These are phyloP conservation scores for Neckera pumila DNA, from an alignment of 225 moss, liverwort and hornwort genomes.

Conservation along the genomic window DNA sequence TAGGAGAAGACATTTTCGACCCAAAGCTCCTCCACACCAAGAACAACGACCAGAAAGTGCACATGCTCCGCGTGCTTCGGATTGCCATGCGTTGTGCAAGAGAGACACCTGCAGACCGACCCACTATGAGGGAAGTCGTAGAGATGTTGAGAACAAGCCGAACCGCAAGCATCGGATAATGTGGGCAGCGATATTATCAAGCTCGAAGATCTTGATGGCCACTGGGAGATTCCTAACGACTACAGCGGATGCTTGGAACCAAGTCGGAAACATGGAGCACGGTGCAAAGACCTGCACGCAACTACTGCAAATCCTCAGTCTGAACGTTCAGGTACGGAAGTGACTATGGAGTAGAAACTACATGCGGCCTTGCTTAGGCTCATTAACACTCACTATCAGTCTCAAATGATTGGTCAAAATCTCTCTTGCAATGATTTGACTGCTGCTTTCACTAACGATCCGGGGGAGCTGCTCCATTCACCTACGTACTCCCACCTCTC, in stretches of 20 bases:
- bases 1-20: constrained; percentile 35
- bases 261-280: background rate
- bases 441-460: background rate
- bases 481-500: background rate
- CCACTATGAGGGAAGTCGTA: constrained; percentile 48
- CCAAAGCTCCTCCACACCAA: constrained; percentile 23
- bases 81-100: constrained; percentile 36
- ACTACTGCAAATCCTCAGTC: background rate
- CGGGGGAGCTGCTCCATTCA: background rate
- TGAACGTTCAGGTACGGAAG: background rate
- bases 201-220: background rate
- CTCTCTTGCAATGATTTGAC: background rate
- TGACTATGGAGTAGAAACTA: background rate
- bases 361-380: background rate
- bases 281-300: background rate
- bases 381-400: background rate
- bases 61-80: constrained; percentile 43
- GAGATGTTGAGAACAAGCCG: constrained; percentile 39
- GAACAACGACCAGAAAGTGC: constrained; percentile 29
- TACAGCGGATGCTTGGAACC: background rate
- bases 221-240: background rate
- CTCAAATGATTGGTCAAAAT: background rate
- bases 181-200: background rate
- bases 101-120: constrained; percentile 35
- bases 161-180: background rate